Base-by-base conservation (phyloP, 495 filamentous ascomycete genomes). In the Penicillium crystallinum region DNA sequence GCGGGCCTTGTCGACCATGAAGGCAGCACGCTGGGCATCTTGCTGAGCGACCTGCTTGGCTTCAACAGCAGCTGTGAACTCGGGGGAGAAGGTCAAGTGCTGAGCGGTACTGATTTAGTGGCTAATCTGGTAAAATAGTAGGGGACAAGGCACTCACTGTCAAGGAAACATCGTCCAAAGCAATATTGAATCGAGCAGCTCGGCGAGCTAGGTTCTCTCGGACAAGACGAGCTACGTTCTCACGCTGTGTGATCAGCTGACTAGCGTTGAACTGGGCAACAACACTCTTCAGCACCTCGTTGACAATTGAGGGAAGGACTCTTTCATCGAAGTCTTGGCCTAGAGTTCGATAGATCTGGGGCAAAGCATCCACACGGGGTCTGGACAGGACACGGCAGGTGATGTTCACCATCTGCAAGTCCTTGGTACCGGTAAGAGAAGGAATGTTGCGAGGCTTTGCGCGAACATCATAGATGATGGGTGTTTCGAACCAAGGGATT, bases 381-480 rank as follows among this genome's bases (percentile, higher is more conserved):
- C 89, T 81, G 38, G 91, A 96, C 48, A 98, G 89, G 43, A 98
- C 93, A 91, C 93, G 95, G 76, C 93, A 98, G 64, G 95, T 98
- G 70, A 98, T 98, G 81, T 98, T 98, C 68, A 98, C 93, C 93
- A 98, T 98, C 80, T 98, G 93, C 68, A 98, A 75, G 72, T 98
- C 93, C 74, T 98, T 98, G 64, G 93, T 98, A 58, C 95, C 93
- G 48, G 93, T 97, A 49, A 98, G 85, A 64, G 93, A 98, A 55
- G 93, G 86, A 53, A 98, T 93, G 66, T 92, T 96, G 62, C 95
- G 85, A 60, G 93, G 93, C 75, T 95, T 96, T 19, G 93, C 93
- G 68, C 93, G 92, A 51, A 98, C 93, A 70, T 98, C 93, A 74
- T 97, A 98, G 60, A 87, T 87, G 64, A 98, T 85, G 34, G 93